Base-by-base conservation (phyloP, 2,329 filamentous ascomycete species). In the Trichoderma citrinoviride region DNA sequence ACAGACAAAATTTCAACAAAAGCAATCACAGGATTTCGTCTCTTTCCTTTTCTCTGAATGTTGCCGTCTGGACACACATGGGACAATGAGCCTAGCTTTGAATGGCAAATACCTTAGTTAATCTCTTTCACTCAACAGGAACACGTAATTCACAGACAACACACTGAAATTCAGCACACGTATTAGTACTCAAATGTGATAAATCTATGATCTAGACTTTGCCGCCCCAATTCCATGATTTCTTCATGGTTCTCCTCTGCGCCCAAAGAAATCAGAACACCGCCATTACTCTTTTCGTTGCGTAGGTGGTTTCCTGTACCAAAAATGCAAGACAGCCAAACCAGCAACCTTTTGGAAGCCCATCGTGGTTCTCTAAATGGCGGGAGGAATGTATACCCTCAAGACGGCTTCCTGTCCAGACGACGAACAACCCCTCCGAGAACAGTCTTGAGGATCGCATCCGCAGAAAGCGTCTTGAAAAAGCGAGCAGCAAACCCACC, bases 391-490 rank as follows among this genome's bases (percentile, higher is more conserved):
- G 12, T 5, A 14, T 14, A 37, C 33, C 33, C 12, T 37, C 33
- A 14, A 37, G 33, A 37, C 19, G 67, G 55, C 57, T 68, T 69
- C 27, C 75, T 71, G 65, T 80, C 78, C 5, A 80, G 66, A 25
- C 77, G 74, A 64, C 74, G 73, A 40, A 92, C 86, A 8, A 97
- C 90, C 0, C 88, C 85, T 3, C 93, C 93, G 5, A 97, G 81
- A 0, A 96, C 90, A 29, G 87, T 86, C 78, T 97, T 98, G 67
- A 97, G 77, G 49, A 97, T 89, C 0, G 84, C 87, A 2, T 91
- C 86, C 0, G 83, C 89, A 1, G 86, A 88, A 52, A 97, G 79
- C 7, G 70, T 71, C 6, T 67, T 69, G 73, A 64, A 65, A 73
- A 72, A 72, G 67, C 17, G 79, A 25, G 78, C 78, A 21, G 80